phyloP scores from a whole-genome alignment of 306 rosid genomes.

The Cicer yamashitae region DNA sequence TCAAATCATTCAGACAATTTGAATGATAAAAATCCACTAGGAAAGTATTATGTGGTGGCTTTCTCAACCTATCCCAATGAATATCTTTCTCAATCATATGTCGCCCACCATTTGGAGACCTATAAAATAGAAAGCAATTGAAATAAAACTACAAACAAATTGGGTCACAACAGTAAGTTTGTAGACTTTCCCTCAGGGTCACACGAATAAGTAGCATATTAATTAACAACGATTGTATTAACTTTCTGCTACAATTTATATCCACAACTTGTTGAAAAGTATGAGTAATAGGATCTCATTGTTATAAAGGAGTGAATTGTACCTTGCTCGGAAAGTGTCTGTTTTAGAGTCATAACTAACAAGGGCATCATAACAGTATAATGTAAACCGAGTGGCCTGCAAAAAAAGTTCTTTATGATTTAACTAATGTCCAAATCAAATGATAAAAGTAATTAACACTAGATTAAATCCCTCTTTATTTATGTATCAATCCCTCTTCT shows the following conservation, averaged over 20 bases:
- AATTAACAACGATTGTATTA: not conserved
- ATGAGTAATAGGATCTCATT: not conserved
- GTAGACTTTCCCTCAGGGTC: not conserved
- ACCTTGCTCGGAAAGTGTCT: not conserved
- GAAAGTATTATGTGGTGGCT: conserved; percentile 55
- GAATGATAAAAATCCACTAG: conserved; percentile 52
- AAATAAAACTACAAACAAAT: not conserved
- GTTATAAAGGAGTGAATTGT: not conserved
- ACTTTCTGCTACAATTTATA: not conserved
- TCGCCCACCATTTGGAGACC: conserved; percentile 62
- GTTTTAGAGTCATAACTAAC: not conserved
- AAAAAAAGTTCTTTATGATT: not conserved
- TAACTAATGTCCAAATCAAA: not conserved
- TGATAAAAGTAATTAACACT: not conserved
- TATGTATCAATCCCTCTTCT: not conserved
- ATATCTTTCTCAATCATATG: conserved; percentile 55
- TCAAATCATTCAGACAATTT: conserved; percentile 53
- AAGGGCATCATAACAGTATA: not conserved
- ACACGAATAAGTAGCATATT: too few species aligned
- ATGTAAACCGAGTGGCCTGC: not conserved
- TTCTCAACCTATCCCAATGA: conserved; percentile 60
- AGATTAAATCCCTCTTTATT: not conserved
- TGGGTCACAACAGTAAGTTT: not conserved
- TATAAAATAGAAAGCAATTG: conserved; percentile 36
- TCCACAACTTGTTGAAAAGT: not conserved